Base-by-base conservation (phyloP, 2,329 filamentous ascomycete species). In the Xylaria sp. region DNA sequence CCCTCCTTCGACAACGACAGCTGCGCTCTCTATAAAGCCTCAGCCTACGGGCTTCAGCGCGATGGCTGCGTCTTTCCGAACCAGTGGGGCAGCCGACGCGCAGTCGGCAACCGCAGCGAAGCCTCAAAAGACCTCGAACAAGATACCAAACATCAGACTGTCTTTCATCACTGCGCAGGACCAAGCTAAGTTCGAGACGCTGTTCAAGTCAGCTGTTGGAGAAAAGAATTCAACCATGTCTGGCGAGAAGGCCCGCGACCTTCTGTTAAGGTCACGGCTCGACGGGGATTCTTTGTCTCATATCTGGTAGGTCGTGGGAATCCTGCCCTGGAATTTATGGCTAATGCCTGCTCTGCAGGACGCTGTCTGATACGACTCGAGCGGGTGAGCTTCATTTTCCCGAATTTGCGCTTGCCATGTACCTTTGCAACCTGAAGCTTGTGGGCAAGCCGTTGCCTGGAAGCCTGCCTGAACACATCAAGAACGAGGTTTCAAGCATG, bases 401-500 rank as follows among this genome's bases (percentile, higher is more conserved):
- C 51, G 96, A 99, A 82, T 99, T 99, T 74, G 96, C 96, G 8
- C 86, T 99, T 67, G 93, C 96, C 71, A 98, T 99, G 96, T 99
- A 99, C 76, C 89, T 99, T 39, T 99, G 96, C 85, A 99, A 98
- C 78, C 79, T 99, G 74, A 96, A 92, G 79, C 85, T 98, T 67
- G 96, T 93, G 0, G 94, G 94, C 68, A 97, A 97, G 81, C 85
- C 90, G 0, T 82, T 99, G 28, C 96, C 96, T 0, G 78, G 86
- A 1, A 80, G 79, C 6, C 85, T 99, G 10, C 96, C 96, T 0
- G 94, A 98, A 39, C 91, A 89, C 68, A 91, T 99, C 73, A 92
- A 90, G 83, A 99, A 99, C 76, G 96, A 99, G 80, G 96, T 99
- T 20, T 98, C 95, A 3, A 97, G 96, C 82, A 98, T 99, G 94